Base-by-base conservation (phyloP, 331 rosid genomes). In the Quercus phellos region DNA sequence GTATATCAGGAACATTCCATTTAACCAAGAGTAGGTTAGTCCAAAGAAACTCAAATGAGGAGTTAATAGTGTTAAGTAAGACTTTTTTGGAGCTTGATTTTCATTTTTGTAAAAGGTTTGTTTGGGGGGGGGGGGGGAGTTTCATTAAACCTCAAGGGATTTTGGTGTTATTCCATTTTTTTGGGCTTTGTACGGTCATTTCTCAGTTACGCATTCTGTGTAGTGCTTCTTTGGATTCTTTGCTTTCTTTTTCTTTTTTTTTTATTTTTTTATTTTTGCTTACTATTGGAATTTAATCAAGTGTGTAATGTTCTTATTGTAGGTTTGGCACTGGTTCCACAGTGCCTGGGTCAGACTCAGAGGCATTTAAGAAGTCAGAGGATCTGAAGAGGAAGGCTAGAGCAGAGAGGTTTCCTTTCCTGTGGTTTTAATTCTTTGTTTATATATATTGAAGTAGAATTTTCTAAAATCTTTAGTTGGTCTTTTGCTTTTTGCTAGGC, bases 381-480 rank as follows among this genome's bases (percentile, higher is more conserved):
- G 96, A 89, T 70, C 82, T 84, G 77, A 94, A 92, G 85, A 85
- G 99, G 53, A 94, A 92, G 67, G 95, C 97, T 70, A 89, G 99
- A 83, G 99, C 96, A 10, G 97, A 92, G 85, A 92, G 99, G 99
- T 94, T 63, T 71, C 43, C 13, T 60, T 35, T 42, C 42, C 56
- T 60, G 43, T 30, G 32, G 24, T 73, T 7, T 7, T 64, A 51
- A 29, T 30, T 74, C 35, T 4, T 17, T 34, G 18, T 18, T 34
- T 34, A 8, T 34, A 34, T 4, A 21, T 8, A 34, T 66, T 24
- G 29, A 74, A 77, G 63, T 19, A 16, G 75, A 69, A 34, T 63
- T 67, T 51, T 12, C 72, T 77, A 22, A 19, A 74, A 24, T 56
- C 26, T 75, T 75, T 83, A 22, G 55, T 50, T 29, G 9, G 74